Evolutionary conservation across 495 filamentous ascomycete genomes (phyloP).

Genomic region (Hyaloscypha variabilis): DNA sequence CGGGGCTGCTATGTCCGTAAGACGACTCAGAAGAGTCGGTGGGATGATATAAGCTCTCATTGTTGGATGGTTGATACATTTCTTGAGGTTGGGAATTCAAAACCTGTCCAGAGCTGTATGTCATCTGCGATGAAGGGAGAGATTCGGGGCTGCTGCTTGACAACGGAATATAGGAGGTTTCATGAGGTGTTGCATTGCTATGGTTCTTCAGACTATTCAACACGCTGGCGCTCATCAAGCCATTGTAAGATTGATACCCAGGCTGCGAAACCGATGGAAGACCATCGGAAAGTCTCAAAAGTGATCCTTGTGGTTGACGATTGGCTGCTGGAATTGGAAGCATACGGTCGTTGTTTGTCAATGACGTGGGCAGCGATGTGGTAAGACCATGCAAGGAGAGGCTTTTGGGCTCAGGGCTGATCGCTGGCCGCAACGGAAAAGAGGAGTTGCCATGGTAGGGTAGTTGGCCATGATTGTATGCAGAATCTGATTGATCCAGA

Average conservation of each 20-base stretch:
- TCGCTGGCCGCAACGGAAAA: conserved; percentile 34
- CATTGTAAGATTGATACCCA: conserved; percentile 19
- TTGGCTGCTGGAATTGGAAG: conserved; percentile 39
- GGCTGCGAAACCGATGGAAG: conserved; percentile 6
- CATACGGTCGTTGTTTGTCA: conserved; percentile 40
- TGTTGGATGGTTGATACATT: conserved; percentile 28
- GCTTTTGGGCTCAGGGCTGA: conserved; percentile 16
- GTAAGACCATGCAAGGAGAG: conserved; percentile 23
- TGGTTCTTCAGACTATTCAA: conserved; percentile 12
- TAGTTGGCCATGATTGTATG: conserved; percentile 23
- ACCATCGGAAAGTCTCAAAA: conserved; percentile 23
- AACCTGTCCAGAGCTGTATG: conserved; percentile 24
- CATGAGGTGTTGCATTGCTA: not conserved
- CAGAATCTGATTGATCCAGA: conserved; percentile 22
- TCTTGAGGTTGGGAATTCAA: conserved; percentile 31
- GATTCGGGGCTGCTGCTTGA: conserved; percentile 30
- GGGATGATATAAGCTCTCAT: conserved; percentile 26
- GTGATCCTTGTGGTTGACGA: conserved; percentile 33
- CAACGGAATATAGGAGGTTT: conserved; percentile 20
- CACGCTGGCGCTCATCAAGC: conserved; percentile 10
- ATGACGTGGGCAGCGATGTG: conserved; percentile 42
- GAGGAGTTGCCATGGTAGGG: conserved; percentile 22
- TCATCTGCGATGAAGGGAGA: conserved; percentile 24
- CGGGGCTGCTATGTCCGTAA: conserved; percentile 28
- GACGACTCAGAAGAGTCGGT: conserved; percentile 20